phyloP scores from a whole-genome alignment of 73 alveolate genomes.

The Tetrahymena thermophila region DNA sequence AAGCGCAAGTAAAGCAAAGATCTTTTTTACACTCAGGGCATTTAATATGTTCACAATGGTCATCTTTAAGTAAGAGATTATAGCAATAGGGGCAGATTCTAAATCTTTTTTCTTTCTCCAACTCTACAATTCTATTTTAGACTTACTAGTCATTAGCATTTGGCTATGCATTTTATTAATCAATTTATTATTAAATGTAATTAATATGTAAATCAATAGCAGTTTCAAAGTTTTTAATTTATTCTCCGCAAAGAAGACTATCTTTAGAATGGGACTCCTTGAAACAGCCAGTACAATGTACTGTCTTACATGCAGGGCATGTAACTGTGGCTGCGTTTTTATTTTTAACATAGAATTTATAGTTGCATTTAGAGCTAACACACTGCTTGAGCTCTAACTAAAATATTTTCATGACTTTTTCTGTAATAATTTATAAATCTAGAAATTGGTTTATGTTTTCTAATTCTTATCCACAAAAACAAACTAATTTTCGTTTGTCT shows the following conservation, averaged over 20 bases:
- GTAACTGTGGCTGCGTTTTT: neutral
- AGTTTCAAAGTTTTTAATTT: too few species aligned
- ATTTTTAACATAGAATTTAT: neutral
- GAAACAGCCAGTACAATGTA: neutral
- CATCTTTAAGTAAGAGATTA: neutral
- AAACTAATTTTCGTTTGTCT: too few species aligned
- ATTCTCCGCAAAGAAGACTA: neutral
- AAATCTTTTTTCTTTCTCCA: neutral
- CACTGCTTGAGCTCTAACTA: neutral
- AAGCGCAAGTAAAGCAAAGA: neutral
- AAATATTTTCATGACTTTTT: neutral
- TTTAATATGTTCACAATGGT: neutral
- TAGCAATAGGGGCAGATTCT: neutral
- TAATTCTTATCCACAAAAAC: neutral
- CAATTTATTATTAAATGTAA: too few species aligned
- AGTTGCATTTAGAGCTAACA: neutral
- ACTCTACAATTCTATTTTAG: neutral
- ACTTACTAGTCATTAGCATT: too few species aligned
- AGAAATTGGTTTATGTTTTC: neutral
- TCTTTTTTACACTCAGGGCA: neutral
- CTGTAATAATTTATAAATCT: neutral
- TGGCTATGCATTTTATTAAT: neutral
- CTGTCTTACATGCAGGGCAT: neutral
- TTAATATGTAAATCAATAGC: neutral
- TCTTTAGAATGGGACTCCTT: neutral